Evolutionary conservation across 345 rosid genomes (phyloP).

Genomic region (Aquilaria sinensis): DNA sequence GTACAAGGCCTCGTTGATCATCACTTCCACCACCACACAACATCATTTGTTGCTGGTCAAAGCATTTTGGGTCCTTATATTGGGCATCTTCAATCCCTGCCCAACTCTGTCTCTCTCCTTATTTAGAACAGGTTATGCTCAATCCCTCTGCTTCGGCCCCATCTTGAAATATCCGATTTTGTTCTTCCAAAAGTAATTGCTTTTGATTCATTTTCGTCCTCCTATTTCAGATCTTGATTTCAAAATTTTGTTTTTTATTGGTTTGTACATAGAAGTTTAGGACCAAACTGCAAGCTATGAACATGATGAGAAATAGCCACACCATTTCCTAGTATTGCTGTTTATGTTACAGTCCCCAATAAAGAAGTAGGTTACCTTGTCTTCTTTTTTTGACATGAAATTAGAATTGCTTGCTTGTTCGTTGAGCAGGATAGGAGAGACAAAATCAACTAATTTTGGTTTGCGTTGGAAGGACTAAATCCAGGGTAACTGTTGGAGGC

Average conservation of each 20-base stretch:
- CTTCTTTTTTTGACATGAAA: neutral
- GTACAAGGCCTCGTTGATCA: constrained; percentile 18
- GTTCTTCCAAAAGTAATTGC: neutral
- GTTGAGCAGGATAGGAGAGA: too few relatives aligned
- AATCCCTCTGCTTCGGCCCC: constrained; percentile 43
- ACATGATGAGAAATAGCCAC: constrained; percentile 55
- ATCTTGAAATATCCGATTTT: constrained; percentile 32
- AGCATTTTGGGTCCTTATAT: constrained; percentile 56
- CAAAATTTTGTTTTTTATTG: neutral
- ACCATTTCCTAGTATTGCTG: constrained; percentile 36
- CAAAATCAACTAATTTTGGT: too few relatives aligned
- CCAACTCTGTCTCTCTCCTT: constrained; percentile 26
- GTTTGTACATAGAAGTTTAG: constrained; percentile 47
- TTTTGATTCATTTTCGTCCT: neutral
- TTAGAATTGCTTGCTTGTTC: neutral
- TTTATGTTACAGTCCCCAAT: constrained; percentile 60
- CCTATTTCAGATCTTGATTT: neutral
- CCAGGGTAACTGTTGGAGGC: too few relatives aligned
- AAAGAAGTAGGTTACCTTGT: constrained; percentile 61
- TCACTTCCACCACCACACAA: constrained; percentile 28
- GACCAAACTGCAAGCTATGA: constrained; percentile 24
- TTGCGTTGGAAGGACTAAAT: too few relatives aligned
- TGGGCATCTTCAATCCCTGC: constrained; percentile 50
- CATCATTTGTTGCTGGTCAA: constrained; percentile 55
- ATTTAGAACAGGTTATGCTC: constrained; percentile 45